Conservation (phyloP, 306 rosid genomes). For the Fragaria iinumae region DNA sequence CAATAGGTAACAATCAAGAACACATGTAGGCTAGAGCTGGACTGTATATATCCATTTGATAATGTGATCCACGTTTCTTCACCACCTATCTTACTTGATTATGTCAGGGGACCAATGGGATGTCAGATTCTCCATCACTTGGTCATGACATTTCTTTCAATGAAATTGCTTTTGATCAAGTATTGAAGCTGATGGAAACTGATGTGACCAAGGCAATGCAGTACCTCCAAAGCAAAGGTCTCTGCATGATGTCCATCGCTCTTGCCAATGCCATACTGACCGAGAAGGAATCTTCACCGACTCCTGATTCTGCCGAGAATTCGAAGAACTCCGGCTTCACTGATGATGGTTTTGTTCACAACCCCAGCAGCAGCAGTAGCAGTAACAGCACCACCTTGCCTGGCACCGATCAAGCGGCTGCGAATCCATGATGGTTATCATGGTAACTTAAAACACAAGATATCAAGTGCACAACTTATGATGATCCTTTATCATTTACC, state of each 20-base stretch:
- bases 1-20: neutral
- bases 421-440: neutral
- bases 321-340: slow-evolving; percentile 8
- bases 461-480: neutral
- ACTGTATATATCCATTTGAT: neutral
- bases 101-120: slow-evolving; percentile 18
- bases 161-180: slow-evolving; percentile 25
- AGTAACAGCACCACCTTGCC: slow-evolving; percentile 1
- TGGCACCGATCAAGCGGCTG: neutral
- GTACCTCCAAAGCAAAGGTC: slow-evolving; percentile 29
- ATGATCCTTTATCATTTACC: neutral
- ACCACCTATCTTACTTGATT: neutral
- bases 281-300: slow-evolving; percentile 4
- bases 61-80: neutral
- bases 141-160: slow-evolving; percentile 15
- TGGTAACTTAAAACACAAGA: neutral
- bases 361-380: slow-evolving; percentile 16
- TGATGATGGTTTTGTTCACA: neutral
- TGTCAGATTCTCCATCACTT: neutral
- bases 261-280: slow-evolving; percentile 30
- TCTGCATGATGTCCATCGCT: slow-evolving; percentile 26
- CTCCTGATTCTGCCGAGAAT: slow-evolving; percentile 1
- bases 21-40: neutral
- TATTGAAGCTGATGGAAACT: slow-evolving; percentile 28
- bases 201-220: slow-evolving; percentile 29